Percentiles rank a stretch among this genome's conserved stretches.
phyloP scores from a whole-genome alignment of 2,329 filamentous ascomycete species.

The Cercospora janseana region DNA sequence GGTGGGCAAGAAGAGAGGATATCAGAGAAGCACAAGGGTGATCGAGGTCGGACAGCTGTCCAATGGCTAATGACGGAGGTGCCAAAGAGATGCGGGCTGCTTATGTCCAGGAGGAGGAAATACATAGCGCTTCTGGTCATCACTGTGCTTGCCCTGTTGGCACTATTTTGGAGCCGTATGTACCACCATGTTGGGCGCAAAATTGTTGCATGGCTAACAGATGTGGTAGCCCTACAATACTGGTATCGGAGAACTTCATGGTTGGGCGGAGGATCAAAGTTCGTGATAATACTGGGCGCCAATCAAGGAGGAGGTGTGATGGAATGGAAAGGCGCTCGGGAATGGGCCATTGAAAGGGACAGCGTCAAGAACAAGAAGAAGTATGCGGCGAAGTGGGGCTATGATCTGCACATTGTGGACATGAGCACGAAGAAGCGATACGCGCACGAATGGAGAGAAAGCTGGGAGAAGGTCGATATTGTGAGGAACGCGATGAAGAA shows the following conservation, averaged over 20 bases:
- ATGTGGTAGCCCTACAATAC: conserved; percentile 53
- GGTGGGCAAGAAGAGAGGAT: conserved; percentile 49
- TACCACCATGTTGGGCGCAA: background rate
- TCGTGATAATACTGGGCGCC: conserved; percentile 87
- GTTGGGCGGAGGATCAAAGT: conserved; percentile 83
- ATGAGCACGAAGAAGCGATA: conserved; percentile 99
- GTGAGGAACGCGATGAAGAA: conserved; percentile 85
- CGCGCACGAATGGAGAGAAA: conserved; percentile 97
- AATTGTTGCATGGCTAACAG: conserved; percentile 14
- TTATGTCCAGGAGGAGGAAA: conserved; percentile 34
- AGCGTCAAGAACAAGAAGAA: conserved; percentile 92
- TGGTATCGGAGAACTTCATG: conserved; percentile 68
- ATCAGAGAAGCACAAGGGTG: conserved; percentile 75
- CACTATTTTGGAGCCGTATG: conserved; percentile 33
- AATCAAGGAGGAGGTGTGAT: conserved; percentile 96
- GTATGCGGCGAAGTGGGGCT: conserved; percentile 85
- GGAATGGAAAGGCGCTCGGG: conserved; percentile 96
- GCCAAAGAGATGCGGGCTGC: conserved; percentile 29
- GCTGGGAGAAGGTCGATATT: conserved; percentile 98
- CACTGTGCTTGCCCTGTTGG: conserved; percentile 27
- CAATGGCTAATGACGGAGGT: conserved; percentile 24
- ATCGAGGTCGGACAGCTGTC: conserved; percentile 46
- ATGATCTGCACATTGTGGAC: conserved; percentile 92
- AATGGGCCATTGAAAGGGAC: conserved; percentile 97
- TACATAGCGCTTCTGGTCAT: conserved; percentile 30